Evolutionary conservation across 2,329 filamentous ascomycete genomes (phyloP).

Genomic region (Teratosphaeria viscida): DNA sequence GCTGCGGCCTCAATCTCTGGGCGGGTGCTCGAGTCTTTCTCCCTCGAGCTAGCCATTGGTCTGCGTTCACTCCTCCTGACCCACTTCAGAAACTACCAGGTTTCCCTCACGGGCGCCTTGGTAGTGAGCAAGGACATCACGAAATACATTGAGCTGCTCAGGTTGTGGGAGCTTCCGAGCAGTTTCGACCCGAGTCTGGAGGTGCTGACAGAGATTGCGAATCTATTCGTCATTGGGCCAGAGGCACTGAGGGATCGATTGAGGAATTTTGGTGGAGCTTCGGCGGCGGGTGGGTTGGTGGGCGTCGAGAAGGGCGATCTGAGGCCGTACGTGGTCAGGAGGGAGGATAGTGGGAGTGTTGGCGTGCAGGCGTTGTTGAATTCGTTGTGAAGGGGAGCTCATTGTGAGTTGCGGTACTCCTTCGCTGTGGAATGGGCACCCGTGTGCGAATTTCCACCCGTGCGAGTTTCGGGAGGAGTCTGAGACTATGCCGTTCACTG

Average conservation of each 20-base stretch:
- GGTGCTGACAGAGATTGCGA: slow-evolving; percentile 84
- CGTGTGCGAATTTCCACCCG: too few species aligned
- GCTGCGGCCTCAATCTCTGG: slow-evolving; percentile 65
- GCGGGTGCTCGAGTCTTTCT: slow-evolving; percentile 71
- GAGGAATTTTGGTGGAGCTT: slow-evolving; percentile 25
- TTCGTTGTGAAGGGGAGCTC: slow-evolving; percentile 37
- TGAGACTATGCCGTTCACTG: too few species aligned
- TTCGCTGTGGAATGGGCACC: too few species aligned
- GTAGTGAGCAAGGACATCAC: slow-evolving; percentile 96
- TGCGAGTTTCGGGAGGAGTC: too few species aligned
- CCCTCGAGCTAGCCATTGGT: slow-evolving; percentile 71
- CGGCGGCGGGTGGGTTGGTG: slow-evolving; percentile 28
- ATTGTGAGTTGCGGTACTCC: too few species aligned
- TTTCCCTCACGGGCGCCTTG: slow-evolving; percentile 84
- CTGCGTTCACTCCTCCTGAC: slow-evolving; percentile 72
- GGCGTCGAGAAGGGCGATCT: slow-evolving; percentile 46
- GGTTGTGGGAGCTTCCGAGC: slow-evolving; percentile 62
- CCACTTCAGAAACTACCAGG: slow-evolving; percentile 88
- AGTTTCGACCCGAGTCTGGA: slow-evolving; percentile 54
- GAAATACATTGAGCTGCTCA: slow-evolving; percentile 78
- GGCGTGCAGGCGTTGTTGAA: slow-evolving; percentile 77
- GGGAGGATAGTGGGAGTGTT: slow-evolving; percentile 71
- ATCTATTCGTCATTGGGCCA: slow-evolving; percentile 81
- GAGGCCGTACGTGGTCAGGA: slow-evolving; percentile 70
- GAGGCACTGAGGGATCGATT: slow-evolving; percentile 43